Evolutionary conservation across 139 green algal genomes (phyloP), one percentile per base, ranked within the genome.

Genomic region (Marvania coccoides): DNA sequence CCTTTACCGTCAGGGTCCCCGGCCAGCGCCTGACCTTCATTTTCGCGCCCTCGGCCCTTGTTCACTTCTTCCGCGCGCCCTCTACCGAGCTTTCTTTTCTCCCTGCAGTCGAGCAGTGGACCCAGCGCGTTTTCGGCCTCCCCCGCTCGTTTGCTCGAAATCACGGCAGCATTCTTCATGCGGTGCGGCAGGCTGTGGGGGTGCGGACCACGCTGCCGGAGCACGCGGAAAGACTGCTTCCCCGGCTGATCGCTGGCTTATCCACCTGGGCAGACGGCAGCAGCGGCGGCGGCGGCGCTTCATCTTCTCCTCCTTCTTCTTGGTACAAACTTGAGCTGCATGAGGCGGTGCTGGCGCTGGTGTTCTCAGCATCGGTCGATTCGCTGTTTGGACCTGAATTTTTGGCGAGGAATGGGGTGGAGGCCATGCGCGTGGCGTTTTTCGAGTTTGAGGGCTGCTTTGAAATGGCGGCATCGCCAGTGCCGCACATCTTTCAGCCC

Each of bases 391-490:
- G 85, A 0, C 15, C 56, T 12, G 19, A 12, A 7, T 82, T 84
- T 36, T 26, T 79, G 46, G 23, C 24, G 9, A 7, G n/a, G 6
- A 34, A 60, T 3, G 48, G 65, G 3, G 5, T 13, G 2, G 5
- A 28, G 19, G 23, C 14, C 19, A 33, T 85, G 66, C 63, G 53
- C 35, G 5, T 55, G 14, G 56, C 54, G 14, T 84, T 79, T 28
- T 80, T 80, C 7, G 30, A 29, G 0, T 91, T 91, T 78, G 85
- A 92, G 38, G 70, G 45, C 0, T 61, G 65, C 0, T 92, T 91
- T 70, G 85, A 92, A 77, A 53, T 91, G 34, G 85, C 83, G 1
- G 86, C 86, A 0, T 90, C 83, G 1, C 86, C 86, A 1, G 31
- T 93, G 58, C 85, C 85, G 1, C 86, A 92, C 60, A 8, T 77